Percentiles rank a stretch among this genome's conserved stretches.
phyloP scores from a whole-genome alignment of 78 protist species.

The Dictyostelium discoideum region dicty_2.7 NC_007090.3:2277501-2278000 shows the following conservation, averaged over 20 bases:
- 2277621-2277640: neutral
- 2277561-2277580: neutral
- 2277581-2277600: neutral
- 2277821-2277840: neutral
- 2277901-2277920: too few relatives aligned
- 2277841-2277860: neutral
- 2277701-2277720: neutral
- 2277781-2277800: neutral
- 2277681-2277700: neutral
- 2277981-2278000: neutral
- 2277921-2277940: too few relatives aligned
- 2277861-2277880: neutral
- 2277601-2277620: neutral
- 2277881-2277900: neutral
- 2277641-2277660: neutral
- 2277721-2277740: neutral
- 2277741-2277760: neutral
- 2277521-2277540: neutral
- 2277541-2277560: neutral
- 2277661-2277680: neutral
- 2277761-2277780: neutral
- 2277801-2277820: neutral
- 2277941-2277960: neutral
- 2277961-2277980: neutral
- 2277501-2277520: neutral